Evolutionary conservation across 2,329 filamentous ascomycete genomes (phyloP), one percentile per base, ranked within the genome.

Genomic region (Tolypocladium ophioglossoides): DNA sequence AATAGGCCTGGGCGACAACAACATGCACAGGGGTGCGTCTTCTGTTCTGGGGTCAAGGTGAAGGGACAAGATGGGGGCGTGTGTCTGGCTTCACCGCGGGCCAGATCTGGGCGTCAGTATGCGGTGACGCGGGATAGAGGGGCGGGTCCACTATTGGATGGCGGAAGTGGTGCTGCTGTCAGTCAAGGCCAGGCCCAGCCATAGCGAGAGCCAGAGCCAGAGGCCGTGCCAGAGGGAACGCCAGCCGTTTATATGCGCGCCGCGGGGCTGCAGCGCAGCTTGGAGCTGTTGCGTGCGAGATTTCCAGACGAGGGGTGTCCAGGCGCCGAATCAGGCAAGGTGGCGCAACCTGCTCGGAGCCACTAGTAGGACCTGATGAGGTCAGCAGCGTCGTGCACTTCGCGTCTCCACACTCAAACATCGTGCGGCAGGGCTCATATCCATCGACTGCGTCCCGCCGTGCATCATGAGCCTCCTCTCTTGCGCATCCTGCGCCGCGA

Each of bases 201-300:
- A 30, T 32, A 12, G 24, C 2, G 18, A 27, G 41, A 53, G 37
- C 35, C n/a, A 30, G 40, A 34, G n/a, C 46, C 54, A 39, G 67
- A 69, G 72, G 22, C 7, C 41, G 41, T 22, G 22, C 41, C 22
- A 49, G 67, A 69, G 72, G 72, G 72, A 74, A 71, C 68, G 64
- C 61, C 66, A 65, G 63, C 62, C 71, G 73, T 77, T 76, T 77
- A 77, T 76, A 76, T 77, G 73, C 71, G 68, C 62, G 59, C n/a
- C 44, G 51, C 20, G 52, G 46, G 47, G 52, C 35, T 35, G 52
- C 46, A 34, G 11, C 52, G 34, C 32, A 20, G 27, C 41, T 18
- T 30, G 44, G 22, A 47, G 44, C 24, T n/a, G 27, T 30, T n/a
- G 44, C 27, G 27, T 48, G 44, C 44, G 27, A 32, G 44, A 2